Conservation (phyloP, 495 filamentous ascomycete genomes). For the Evansstolkia leycettana region DNA sequence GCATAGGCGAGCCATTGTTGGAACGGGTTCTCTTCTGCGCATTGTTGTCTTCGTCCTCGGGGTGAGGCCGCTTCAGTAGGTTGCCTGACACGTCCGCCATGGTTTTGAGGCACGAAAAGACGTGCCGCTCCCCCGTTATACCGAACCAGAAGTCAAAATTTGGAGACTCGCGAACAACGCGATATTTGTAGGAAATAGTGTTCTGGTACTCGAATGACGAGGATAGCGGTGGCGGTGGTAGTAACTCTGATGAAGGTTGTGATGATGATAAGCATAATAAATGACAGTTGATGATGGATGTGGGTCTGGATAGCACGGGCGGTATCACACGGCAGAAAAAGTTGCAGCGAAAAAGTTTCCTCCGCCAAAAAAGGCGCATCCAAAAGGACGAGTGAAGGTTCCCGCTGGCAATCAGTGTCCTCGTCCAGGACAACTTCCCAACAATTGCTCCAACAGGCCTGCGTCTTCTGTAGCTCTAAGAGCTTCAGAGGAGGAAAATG, state of each 20-base stretch:
- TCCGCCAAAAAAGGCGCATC: neutral
- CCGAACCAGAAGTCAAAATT: conserved; percentile 1
- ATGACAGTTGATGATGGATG: neutral
- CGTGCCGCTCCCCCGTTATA: conserved; percentile 7
- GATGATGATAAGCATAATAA: too few relatives aligned
- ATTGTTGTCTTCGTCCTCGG: conserved; percentile 38
- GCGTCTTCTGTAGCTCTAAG: conserved; percentile 29
- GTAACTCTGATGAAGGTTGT: too few relatives aligned
- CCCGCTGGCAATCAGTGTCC: neutral
- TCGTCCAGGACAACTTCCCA: neutral
- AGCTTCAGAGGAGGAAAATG: conserved; percentile 33
- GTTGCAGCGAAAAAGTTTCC: conserved; percentile 7
- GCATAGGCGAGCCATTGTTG: conserved; percentile 45
- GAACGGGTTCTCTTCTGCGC: conserved; percentile 47
- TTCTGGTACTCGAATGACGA: too few relatives aligned
- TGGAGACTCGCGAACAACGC: neutral
- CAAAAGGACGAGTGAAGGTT: neutral
- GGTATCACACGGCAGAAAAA: conserved; percentile 21
- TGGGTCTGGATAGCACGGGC: conserved; percentile 9
- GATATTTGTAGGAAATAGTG: too few relatives aligned
- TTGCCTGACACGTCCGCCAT: conserved; percentile 43
- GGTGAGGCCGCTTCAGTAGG: conserved; percentile 46
- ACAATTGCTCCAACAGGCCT: conserved; percentile 4
- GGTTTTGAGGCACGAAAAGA: conserved; percentile 4
- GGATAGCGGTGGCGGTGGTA: too few relatives aligned